These are phyloP conservation scores for Fusarium staphyleae DNA, from an alignment of 2,329 filamentous ascomycete genomes.

Conservation along the genomic window DNA sequence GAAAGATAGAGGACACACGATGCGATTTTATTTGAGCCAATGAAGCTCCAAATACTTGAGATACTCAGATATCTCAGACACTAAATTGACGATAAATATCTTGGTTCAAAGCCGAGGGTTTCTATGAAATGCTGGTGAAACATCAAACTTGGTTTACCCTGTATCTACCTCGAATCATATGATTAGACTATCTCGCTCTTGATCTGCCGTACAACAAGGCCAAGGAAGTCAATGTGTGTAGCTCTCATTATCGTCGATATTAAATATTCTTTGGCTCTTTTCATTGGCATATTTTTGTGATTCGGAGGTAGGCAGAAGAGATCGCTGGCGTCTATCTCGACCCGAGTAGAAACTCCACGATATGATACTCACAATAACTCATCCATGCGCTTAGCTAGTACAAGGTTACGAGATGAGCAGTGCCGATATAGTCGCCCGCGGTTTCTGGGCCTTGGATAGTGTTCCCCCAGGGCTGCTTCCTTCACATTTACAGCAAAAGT, in stretches of 20 bases:
- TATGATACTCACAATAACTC: neutral
- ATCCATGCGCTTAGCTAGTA: slow-evolving; percentile 8
- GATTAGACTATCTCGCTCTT: too few relatives aligned
- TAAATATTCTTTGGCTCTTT: too few relatives aligned
- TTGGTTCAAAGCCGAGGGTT: too few relatives aligned
- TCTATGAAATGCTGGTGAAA: too few relatives aligned
- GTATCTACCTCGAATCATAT: too few relatives aligned
- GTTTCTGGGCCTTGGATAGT: slow-evolving; percentile 20
- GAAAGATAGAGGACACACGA: too few relatives aligned
- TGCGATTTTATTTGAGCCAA: too few relatives aligned
- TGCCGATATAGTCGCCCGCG: slow-evolving; percentile 11
- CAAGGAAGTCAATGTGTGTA: neutral
- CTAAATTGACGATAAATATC: too few relatives aligned
- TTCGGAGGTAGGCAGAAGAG: neutral
- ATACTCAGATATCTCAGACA: too few relatives aligned
- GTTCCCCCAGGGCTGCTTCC: too few relatives aligned
- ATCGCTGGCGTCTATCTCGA: neutral
- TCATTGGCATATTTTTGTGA: neutral
- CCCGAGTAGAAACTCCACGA: neutral
- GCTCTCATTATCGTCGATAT: neutral
- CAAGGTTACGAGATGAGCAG: slow-evolving; percentile 20
- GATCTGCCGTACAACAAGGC: neutral
- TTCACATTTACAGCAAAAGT: slow-evolving; percentile 8
- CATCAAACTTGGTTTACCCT: too few relatives aligned
- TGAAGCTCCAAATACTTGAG: too few relatives aligned